Conservation (phyloP, 78 protist genomes). For the Emiliania huxleyi region DNA sequence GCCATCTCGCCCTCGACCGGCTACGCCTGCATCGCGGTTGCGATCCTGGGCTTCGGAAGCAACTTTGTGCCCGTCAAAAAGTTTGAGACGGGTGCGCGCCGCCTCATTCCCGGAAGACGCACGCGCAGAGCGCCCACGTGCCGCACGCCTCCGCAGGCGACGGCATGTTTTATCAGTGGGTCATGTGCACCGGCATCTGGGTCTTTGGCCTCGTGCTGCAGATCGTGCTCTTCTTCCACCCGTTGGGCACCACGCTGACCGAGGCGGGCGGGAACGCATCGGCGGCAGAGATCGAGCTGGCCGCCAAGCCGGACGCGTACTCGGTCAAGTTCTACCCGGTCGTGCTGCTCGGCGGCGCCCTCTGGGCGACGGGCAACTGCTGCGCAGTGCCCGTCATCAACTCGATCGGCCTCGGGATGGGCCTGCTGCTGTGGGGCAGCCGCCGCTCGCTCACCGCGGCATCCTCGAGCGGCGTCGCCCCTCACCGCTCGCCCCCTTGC, state of each 20-base stretch:
- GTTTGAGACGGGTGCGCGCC: no score
- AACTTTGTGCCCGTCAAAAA: constrained; percentile 57
- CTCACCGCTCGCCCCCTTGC: no score
- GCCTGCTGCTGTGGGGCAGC: constrained; percentile 75
- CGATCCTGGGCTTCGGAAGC: constrained; percentile 54
- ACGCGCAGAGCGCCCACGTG: no score
- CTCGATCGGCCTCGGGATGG: constrained; percentile 75
- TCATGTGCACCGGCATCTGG: constrained; percentile 57
- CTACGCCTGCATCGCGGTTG: constrained; percentile 9
- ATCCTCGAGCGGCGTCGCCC: no score
- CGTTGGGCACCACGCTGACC: background rate
- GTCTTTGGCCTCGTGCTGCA: constrained; percentile 20
- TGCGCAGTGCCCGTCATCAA: constrained; percentile 73
- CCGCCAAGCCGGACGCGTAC: background rate
- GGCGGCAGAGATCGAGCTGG: background rate
- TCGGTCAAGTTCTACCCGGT: constrained; percentile 34
- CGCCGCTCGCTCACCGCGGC: constrained; percentile 65
- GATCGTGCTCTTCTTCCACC: background rate
- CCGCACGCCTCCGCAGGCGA: no score
- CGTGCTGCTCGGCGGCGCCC: constrained; percentile 65
- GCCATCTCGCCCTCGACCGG: background rate
- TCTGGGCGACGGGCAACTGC: constrained; percentile 72
- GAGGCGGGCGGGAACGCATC: background rate
- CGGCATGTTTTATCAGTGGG: constrained; percentile 61
- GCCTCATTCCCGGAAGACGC: no score